Base-by-base conservation (phyloP, 345 rosid species). In the Moricandia moricandioides region DNA sequence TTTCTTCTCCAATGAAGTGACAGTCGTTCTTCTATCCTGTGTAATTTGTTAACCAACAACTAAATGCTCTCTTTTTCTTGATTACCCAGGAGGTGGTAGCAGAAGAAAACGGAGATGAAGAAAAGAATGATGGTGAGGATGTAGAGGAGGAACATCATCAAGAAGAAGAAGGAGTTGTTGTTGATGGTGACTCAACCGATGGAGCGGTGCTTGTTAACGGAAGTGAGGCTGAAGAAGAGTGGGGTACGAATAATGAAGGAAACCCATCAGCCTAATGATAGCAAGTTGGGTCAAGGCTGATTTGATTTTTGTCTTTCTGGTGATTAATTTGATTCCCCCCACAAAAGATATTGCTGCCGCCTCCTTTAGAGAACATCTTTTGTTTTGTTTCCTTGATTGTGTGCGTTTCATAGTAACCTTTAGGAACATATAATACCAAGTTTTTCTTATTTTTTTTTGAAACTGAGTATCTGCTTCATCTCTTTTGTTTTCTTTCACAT, bases 181-280 rank as follows among this genome's bases (percentile, higher is more conserved):
- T 89, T 79, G 56, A 87, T 82, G 98, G 91, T 45, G 97, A 90
- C 79, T 95, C 98, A 3, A 90, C 85, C 11, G 95, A 94, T 67
- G 97, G 97, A 80, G 93, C 87, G 0, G 95, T 90, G 78, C 96
- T 92, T 73, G 93, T 92, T 66, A 92, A 92, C 72, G 96, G 97
- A 76, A 92, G 86, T 67, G 92, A 90, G 83, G 91, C 85, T 72
- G 92, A 94, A 78, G 97, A 92, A 94, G 89, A 94, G 95, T 94
- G 97, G 97, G 92, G 92, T 92, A 90, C 89, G 89, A 89, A 94
- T 85, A 89, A 90, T 74, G 97, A 94, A 90, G 97, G 83, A 94
- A 85, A 92, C 86, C 91, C 85, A 82, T 86, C 96, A 81, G 97
- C 97, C 90, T 92, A 89, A 43, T 37, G 4, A 90, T 86, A 86